phyloP scores from a whole-genome alignment of 331 rosid genomes.

The Quercus tomentella region DNA sequence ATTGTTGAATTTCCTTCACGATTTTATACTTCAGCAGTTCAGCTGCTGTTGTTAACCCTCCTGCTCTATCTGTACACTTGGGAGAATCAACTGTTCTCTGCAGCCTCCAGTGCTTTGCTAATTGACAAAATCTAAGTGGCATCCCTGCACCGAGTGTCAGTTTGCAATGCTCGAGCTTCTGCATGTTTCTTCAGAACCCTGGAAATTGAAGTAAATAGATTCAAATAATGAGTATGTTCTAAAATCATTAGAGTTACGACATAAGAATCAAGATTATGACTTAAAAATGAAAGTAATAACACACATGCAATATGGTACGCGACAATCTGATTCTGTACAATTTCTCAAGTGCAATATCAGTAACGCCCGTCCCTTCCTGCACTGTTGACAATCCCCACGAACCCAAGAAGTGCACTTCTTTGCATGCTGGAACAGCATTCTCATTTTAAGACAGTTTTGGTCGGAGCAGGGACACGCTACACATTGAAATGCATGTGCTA shows the following conservation, averaged over 20 bases:
- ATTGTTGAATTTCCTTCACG: too few species aligned
- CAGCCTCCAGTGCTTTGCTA: too few species aligned
- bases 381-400: slow-evolving; percentile 30
- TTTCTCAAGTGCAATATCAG: slow-evolving; percentile 21
- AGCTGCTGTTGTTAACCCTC: neutral
- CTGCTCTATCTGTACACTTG: neutral
- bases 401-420: slow-evolving; percentile 21
- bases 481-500: slow-evolving; percentile 36
- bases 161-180: slow-evolving; percentile 8
- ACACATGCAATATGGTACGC: slow-evolving; percentile 34
- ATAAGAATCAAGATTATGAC: neutral
- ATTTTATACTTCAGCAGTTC: neutral
- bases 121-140: neutral
- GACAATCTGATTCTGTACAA: slow-evolving; percentile 35
- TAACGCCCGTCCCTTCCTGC: slow-evolving; percentile 28
- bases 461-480: slow-evolving; percentile 30
- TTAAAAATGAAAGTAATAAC: slow-evolving; percentile 10
- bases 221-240: neutral
- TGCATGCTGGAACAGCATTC: slow-evolving; percentile 37
- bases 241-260: neutral
- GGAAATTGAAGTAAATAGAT: slow-evolving; percentile 9
- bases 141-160: slow-evolving; percentile 12
- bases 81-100: neutral
- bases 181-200: slow-evolving; percentile 36
- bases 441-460: slow-evolving; percentile 31